These are phyloP conservation scores for Candida sp. DNA, from an alignment of 1,139 yeast genomes.

Conservation along the genomic window DNA sequence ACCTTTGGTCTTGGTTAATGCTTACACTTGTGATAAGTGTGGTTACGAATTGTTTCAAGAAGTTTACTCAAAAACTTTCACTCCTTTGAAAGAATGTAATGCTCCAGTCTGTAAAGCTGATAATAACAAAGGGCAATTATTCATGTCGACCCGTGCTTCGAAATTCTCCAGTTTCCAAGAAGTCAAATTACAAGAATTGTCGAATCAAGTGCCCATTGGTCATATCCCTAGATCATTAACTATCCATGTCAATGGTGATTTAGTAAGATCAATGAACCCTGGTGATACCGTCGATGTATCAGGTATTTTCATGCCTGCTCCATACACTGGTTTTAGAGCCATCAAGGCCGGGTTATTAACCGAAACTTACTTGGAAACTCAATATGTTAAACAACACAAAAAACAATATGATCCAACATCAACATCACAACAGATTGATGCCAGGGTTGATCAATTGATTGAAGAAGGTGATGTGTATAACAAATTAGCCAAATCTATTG, in stretches of 20 bases:
- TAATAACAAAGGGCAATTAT: constrained; percentile 83
- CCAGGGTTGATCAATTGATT: constrained; percentile 49
- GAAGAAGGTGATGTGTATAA: constrained; percentile 71
- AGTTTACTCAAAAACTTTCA: constrained; percentile 78
- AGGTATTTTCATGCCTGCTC: constrained; percentile 91
- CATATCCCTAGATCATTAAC: constrained; percentile 90
- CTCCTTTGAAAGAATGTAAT: constrained; percentile 83
- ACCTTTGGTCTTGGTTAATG: constrained; percentile 87
- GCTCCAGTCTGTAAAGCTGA: constrained; percentile 77
- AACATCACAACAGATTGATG: constrained; percentile 54
- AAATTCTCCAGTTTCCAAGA: constrained; percentile 96
- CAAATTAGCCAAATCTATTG: constrained; percentile 82
- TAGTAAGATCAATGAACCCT: constrained; percentile 85
- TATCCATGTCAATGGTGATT: constrained; percentile 84
- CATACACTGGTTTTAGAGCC: constrained; percentile 94
- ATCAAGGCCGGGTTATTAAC: constrained; percentile 89
- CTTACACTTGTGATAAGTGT: constrained; percentile 97
- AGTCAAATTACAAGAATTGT: constrained; percentile 89
- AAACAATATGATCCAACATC: constrained; percentile 74
- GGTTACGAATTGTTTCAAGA: constrained; percentile 97
- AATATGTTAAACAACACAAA: constrained; percentile 81
- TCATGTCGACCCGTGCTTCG: constrained; percentile 93
- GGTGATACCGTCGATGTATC: constrained; percentile 94
- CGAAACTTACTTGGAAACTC: constrained; percentile 91
- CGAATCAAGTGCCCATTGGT: constrained; percentile 97